Evolutionary conservation across 352 stramenopile genomes (phyloP).

Genomic region (Globisporangium cystogenes): DNA sequence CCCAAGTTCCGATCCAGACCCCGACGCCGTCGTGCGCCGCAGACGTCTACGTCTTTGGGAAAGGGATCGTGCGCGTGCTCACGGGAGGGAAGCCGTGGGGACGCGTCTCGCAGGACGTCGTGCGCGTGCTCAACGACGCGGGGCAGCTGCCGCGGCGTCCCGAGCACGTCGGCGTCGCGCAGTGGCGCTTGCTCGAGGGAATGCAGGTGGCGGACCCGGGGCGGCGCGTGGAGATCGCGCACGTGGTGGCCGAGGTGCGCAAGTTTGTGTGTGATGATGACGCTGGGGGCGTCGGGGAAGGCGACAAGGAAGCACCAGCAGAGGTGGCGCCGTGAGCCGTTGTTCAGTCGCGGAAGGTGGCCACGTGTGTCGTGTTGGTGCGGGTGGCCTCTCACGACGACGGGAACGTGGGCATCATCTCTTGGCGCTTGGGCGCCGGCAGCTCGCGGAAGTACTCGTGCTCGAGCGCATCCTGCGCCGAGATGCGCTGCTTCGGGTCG

Average conservation of each 20-base stretch:
- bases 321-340: too few relatives aligned
- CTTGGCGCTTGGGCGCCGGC: constrained; percentile 50
- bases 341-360: too few relatives aligned
- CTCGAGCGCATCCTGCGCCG: constrained; percentile 67
- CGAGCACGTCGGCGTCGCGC: neutral
- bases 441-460: constrained; percentile 80
- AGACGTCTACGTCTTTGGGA: too few relatives aligned
- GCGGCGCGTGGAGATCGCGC: neutral
- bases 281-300: neutral
- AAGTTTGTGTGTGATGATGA: neutral
- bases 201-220: neutral
- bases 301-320: neutral
- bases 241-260: neutral
- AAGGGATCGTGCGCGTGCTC: too few relatives aligned
- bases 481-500: constrained; percentile 72
- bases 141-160: too few relatives aligned
- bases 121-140: too few relatives aligned
- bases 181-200: neutral
- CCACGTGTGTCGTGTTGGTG: too few relatives aligned
- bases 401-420: constrained; percentile 80
- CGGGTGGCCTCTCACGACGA: constrained; percentile 6
- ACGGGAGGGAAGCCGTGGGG: too few relatives aligned
- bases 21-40: too few relatives aligned
- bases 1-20: too few relatives aligned
- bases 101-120: too few relatives aligned